Conservation (phyloP, 305 asterid species). For the Ilex paraguariensis region DNA sequence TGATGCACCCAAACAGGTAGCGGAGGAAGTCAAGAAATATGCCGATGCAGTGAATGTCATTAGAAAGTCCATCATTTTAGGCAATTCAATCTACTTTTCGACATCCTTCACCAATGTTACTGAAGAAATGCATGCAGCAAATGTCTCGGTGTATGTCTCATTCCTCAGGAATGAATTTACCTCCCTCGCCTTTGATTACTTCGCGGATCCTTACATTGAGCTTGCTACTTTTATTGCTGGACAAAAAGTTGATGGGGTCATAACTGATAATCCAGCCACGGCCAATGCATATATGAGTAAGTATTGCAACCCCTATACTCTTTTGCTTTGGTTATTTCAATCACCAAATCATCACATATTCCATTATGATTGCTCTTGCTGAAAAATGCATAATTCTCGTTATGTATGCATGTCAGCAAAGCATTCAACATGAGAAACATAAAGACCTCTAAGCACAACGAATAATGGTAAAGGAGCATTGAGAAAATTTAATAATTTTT, state of each 20-base stretch:
- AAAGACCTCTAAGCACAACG: too few species aligned
- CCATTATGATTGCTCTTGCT: neutral
- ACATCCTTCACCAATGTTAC: constrained; percentile 46
- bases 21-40: constrained; percentile 63
- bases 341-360: neutral
- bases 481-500: too few species aligned
- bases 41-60: constrained; percentile 66
- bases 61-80: constrained; percentile 42
- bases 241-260: constrained; percentile 53
- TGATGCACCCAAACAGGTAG: constrained; percentile 39
- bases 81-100: constrained; percentile 36
- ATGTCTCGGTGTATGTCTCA: constrained; percentile 71
- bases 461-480: too few species aligned
- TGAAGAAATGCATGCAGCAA: constrained; percentile 66
- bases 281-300: constrained; percentile 61
- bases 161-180: constrained; percentile 62
- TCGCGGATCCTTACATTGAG: constrained; percentile 78
- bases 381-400: neutral
- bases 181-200: constrained; percentile 61
- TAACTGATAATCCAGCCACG: constrained; percentile 73
- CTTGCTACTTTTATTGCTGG: constrained; percentile 35
- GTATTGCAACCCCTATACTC: constrained; percentile 16
- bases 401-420: too few species aligned
- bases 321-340: too few species aligned
- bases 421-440: too few species aligned